These are phyloP conservation scores for Fraxinus xanthoxyloides DNA, from an alignment of 305 asterid genomes.

Conservation along the genomic window DNA sequence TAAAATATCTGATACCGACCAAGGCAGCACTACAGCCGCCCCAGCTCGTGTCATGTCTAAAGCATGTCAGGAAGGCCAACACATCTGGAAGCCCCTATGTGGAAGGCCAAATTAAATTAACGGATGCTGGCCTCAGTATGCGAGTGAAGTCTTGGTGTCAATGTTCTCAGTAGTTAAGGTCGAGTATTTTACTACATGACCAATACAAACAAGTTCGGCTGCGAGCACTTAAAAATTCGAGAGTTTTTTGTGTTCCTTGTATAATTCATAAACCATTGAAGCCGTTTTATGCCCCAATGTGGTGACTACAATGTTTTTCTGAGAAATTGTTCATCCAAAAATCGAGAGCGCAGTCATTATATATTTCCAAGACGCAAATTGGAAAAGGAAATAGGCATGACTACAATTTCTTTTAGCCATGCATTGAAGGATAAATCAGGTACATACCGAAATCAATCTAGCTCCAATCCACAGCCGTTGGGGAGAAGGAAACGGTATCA, in stretches of 20 bases:
- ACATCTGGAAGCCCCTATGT: not conserved
- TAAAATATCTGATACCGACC: not conserved
- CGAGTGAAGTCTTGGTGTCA: not conserved
- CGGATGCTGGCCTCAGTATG: not conserved
- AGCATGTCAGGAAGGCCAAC: not conserved
- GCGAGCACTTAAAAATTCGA: not conserved
- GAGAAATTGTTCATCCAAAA: not conserved
- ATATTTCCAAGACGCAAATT: not conserved
- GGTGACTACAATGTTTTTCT: not conserved
- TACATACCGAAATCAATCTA: constrained; percentile 38
- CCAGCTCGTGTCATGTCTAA: not conserved
- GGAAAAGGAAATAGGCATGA: not conserved
- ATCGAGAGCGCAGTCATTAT: not conserved
- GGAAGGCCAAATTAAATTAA: not conserved
- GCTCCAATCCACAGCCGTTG: constrained; percentile 47
- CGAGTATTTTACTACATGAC: not conserved
- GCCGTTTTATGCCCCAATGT: not conserved
- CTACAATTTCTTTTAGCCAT: not conserved
- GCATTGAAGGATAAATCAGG: not conserved
- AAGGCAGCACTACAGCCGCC: not conserved
- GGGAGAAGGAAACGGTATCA: constrained; percentile 52
- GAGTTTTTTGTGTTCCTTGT: not conserved
- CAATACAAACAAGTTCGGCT: not conserved
- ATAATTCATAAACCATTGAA: not conserved
- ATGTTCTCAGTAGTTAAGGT: not conserved